Evolutionary conservation across 345 rosid species (phyloP).

Genomic region (Camelina laxa): DNA sequence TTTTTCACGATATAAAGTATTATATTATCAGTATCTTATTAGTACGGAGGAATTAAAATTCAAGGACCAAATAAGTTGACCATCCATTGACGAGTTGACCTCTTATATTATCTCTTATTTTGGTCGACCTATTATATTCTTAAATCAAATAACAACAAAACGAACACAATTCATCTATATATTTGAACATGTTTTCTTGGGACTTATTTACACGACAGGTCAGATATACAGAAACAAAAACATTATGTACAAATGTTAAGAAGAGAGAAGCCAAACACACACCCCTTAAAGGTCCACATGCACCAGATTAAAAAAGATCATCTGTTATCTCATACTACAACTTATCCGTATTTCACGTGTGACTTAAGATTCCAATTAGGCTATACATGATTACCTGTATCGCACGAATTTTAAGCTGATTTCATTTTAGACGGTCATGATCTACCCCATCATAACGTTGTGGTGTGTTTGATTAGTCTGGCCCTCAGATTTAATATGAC

Average conservation of each 20-base stretch:
- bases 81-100: conserved; percentile 29
- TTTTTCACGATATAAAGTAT: conserved; percentile 11
- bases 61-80: conserved; percentile 39
- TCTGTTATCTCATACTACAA: conserved; percentile 19
- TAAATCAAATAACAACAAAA: conserved; percentile 36
- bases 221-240: background rate
- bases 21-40: conserved; percentile 11
- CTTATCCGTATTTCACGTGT: conserved; percentile 45
- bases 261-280: conserved; percentile 31
- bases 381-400: conserved; percentile 33
- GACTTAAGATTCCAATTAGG: conserved; percentile 44
- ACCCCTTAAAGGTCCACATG: conserved; percentile 41
- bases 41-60: conserved; percentile 32
- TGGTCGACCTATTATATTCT: conserved; percentile 27
- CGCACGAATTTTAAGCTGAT: conserved; percentile 24
- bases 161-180: conserved; percentile 7
- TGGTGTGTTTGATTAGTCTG: conserved; percentile 29
- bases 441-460: conserved; percentile 40
- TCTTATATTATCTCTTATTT: background rate
- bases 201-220: conserved; percentile 5
- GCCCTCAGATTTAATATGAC: conserved; percentile 27
- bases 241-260: background rate
- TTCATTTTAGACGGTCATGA: conserved; percentile 27
- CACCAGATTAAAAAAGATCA: conserved; percentile 18
- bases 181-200: background rate